These are phyloP conservation scores for Yamadazyma phyllophila DNA, from an alignment of 805 yeast genomes.

Conservation along the genomic window DNA sequence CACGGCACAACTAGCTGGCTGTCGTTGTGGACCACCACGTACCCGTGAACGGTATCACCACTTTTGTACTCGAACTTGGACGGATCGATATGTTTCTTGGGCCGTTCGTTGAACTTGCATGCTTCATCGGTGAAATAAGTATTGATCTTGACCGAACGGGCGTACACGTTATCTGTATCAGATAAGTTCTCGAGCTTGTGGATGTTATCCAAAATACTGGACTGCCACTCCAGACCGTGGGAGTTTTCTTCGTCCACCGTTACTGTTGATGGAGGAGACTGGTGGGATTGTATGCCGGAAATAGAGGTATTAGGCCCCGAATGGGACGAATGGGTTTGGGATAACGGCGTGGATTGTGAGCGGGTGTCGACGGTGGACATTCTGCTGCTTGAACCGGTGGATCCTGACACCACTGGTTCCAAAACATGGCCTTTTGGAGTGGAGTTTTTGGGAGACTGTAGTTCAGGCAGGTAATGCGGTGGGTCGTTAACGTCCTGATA, in stretches of 20 bases:
- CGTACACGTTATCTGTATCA: constrained; percentile 22
- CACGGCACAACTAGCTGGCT: constrained; percentile 46
- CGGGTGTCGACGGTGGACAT: too few species aligned
- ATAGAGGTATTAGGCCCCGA: background rate
- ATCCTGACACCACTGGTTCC: background rate
- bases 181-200: constrained; percentile 32
- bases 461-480: constrained; percentile 11
- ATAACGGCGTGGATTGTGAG: background rate
- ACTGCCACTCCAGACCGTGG: constrained; percentile 25
- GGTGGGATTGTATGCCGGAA: background rate
- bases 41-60: constrained; percentile 66
- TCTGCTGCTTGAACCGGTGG: too few species aligned
- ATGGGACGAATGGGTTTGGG: background rate
- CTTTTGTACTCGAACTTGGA: constrained; percentile 52
- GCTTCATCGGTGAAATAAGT: constrained; percentile 35
- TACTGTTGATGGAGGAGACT: background rate
- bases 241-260: constrained; percentile 28
- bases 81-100: constrained; percentile 27
- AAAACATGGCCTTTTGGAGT: background rate
- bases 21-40: constrained; percentile 42
- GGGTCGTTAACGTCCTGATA: constrained; percentile 19
- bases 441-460: background rate
- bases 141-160: constrained; percentile 26
- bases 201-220: constrained; percentile 38
- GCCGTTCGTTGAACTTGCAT: constrained; percentile 26